Conservation (phyloP, 345 rosid species). For the Hypericum perforatum region DNA sequence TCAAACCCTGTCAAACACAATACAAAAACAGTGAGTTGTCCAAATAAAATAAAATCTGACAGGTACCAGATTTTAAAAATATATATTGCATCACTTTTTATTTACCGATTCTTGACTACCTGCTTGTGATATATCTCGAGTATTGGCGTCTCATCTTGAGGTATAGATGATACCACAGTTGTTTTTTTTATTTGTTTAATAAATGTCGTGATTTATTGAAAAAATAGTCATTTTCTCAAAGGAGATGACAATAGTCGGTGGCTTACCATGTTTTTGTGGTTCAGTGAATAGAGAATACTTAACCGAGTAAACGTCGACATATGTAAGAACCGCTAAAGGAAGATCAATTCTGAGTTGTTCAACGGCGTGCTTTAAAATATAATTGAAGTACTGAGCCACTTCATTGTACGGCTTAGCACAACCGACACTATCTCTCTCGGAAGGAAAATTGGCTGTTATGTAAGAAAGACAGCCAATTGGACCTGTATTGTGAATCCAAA, state of each 20-base stretch:
- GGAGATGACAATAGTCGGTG: too few relatives aligned
- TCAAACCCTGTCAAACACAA: conserved; percentile 15
- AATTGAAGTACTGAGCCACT: conserved; percentile 39
- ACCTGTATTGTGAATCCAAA: conserved; percentile 71
- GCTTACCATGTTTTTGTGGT: conserved; percentile 34
- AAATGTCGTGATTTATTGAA: too few relatives aligned
- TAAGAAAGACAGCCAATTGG: conserved; percentile 64
- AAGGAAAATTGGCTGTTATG: conserved; percentile 18
- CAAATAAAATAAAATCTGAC: too few relatives aligned
- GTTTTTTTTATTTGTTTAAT: too few relatives aligned
- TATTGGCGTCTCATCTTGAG: too few relatives aligned
- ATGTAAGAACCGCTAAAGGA: conserved; percentile 33
- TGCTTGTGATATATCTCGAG: too few relatives aligned
- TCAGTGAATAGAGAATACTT: conserved; percentile 37
- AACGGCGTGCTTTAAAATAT: conserved; percentile 23
- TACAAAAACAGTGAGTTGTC: too few relatives aligned
- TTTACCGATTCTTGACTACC: too few relatives aligned
- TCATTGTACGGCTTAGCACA: conserved; percentile 40
- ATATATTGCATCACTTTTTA: too few relatives aligned
- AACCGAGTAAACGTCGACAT: conserved; percentile 39
- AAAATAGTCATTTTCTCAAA: too few relatives aligned
- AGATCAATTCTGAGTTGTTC: conserved; percentile 24
- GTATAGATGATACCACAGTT: too few relatives aligned
- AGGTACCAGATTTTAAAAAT: too few relatives aligned
- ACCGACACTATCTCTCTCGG: conserved; percentile 32